phyloP scores from a whole-genome alignment of 768 basidiomycete species.

The Naganishia onofrii region DNA sequence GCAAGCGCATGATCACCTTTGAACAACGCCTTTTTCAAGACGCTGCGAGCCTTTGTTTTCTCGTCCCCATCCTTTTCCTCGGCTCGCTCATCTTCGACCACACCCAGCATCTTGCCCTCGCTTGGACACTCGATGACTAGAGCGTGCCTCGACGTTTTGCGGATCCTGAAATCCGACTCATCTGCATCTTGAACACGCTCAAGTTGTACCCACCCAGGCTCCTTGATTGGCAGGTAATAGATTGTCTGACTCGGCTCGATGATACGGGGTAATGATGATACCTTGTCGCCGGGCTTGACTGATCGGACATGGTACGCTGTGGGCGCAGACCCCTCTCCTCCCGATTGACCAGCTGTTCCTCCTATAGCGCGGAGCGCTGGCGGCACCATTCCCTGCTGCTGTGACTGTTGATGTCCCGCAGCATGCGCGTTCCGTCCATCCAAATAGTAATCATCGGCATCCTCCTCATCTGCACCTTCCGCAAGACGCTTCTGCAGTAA shows the following conservation, averaged over 20 bases:
- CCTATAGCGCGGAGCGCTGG: background rate
- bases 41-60: background rate
- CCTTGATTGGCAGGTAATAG: conserved; percentile 67
- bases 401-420: conserved; percentile 22
- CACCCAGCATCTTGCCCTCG: conserved; percentile 53
- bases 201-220: conserved; percentile 72
- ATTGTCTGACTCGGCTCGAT: conserved; percentile 74
- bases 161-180: conserved; percentile 68
- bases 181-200: conserved; percentile 70
- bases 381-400: conserved; percentile 29
- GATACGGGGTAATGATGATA: conserved; percentile 52
- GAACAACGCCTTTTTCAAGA: background rate
- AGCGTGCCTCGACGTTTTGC: conserved; percentile 60
- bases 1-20: background rate
- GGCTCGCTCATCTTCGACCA: background rate
- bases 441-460: conserved; percentile 35
- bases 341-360: background rate
- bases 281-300: conserved; percentile 43
- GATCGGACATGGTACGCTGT: conserved; percentile 38
- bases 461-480: conserved; percentile 35
- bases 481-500: conserved; percentile 11
- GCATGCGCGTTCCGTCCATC: conserved; percentile 38
- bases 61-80: background rate
- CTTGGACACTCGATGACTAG: conserved; percentile 77
- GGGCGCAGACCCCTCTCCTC: background rate